Conservation (phyloP, 306 rosid species). For the Lathyrus aphaca region DNA sequence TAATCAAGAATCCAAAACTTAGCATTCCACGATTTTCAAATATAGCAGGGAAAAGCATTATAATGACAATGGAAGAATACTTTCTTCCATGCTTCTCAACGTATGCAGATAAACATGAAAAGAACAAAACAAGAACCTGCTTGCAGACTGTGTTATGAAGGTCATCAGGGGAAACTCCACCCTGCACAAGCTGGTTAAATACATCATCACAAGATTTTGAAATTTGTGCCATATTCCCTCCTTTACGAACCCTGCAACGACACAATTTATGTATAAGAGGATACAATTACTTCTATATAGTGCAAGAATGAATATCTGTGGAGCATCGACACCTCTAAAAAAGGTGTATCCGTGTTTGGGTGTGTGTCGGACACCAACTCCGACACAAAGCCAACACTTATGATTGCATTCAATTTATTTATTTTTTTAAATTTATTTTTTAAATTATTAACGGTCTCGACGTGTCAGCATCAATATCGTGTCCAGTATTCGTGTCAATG, state of each 20-base stretch:
- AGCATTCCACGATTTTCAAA: not conserved
- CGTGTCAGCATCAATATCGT: too few species aligned
- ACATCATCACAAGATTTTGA: slow-evolving; percentile 88
- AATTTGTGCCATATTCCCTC: slow-evolving; percentile 55
- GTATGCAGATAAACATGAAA: slow-evolving; percentile 20
- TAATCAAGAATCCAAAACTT: too few species aligned
- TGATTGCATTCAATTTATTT: too few species aligned
- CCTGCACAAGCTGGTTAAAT: slow-evolving; percentile 76
- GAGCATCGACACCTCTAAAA: too few species aligned
- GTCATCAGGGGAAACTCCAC: slow-evolving; percentile 74
- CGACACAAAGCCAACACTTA: too few species aligned
- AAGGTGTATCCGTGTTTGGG: too few species aligned
- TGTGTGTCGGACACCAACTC: too few species aligned
- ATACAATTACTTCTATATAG: not conserved
- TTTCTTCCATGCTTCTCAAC: slow-evolving; percentile 19
- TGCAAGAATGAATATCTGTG: too few species aligned
- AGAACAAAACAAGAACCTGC: slow-evolving; percentile 57
- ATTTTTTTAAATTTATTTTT: too few species aligned
- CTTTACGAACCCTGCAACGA: slow-evolving; percentile 75
- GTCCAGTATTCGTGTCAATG: too few species aligned
- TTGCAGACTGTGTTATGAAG: slow-evolving; percentile 85
- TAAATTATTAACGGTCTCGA: too few species aligned
- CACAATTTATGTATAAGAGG: slow-evolving; percentile 25
- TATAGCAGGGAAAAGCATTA: not conserved
- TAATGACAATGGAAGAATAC: not conserved